Conservation (phyloP, 2,329 filamentous ascomycete species). For the Cadophora gregata region DNA sequence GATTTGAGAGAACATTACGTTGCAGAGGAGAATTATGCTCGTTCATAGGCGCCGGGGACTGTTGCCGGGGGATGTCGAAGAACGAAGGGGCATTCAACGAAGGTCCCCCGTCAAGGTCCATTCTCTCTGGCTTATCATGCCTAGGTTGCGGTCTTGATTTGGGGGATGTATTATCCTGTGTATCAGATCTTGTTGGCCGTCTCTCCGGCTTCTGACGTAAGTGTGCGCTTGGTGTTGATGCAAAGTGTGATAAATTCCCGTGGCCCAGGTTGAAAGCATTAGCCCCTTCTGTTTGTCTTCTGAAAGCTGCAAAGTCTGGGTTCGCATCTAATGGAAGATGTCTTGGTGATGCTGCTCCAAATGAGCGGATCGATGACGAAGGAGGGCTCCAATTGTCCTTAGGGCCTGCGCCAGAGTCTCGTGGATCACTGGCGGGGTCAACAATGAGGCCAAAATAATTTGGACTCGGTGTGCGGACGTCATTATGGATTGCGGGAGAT, state of each 20-base stretch:
- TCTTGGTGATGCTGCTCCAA: constrained; percentile 70
- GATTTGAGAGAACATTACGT: constrained; percentile 38
- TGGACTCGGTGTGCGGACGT: constrained; percentile 65
- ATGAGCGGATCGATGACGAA: constrained; percentile 73
- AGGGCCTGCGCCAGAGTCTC: constrained; percentile 67
- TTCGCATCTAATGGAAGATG: constrained; percentile 76
- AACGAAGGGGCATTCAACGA: constrained; percentile 40
- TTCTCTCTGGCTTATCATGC: constrained; percentile 37
- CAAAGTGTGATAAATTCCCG: constrained; percentile 53
- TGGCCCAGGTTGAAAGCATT: constrained; percentile 55
- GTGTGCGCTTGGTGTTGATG: constrained; percentile 42
- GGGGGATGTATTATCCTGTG: constrained; percentile 36
- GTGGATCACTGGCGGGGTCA: constrained; percentile 63
- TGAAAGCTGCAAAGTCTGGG: constrained; percentile 82
- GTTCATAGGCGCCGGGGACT: constrained; percentile 53
- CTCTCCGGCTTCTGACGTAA: constrained; percentile 35
- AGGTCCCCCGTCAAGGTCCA: constrained; percentile 50
- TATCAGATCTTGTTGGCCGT: constrained; percentile 33
- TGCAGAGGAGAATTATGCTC: constrained; percentile 37
- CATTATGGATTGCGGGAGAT: constrained; percentile 36
- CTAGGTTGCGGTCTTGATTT: constrained; percentile 29
- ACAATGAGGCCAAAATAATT: constrained; percentile 86
- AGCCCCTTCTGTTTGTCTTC: constrained; percentile 72
- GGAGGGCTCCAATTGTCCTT: constrained; percentile 76
- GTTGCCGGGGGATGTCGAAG: constrained; percentile 52